phyloP scores from a whole-genome alignment of 2,329 filamentous ascomycete species.

The Hypoxylon sp. region DNA sequence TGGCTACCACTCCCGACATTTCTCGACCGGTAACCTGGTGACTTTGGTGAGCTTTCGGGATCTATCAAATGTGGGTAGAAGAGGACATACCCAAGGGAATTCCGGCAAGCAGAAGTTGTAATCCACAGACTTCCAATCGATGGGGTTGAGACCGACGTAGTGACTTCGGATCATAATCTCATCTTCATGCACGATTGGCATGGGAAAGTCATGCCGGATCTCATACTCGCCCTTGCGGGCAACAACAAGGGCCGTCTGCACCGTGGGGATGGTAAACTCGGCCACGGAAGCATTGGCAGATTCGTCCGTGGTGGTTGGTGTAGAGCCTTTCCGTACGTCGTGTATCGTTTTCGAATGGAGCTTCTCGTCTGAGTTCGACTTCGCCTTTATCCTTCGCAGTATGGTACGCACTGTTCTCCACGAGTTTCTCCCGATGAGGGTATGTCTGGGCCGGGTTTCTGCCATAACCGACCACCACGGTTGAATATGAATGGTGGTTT shows the following conservation, averaged over 20 bases:
- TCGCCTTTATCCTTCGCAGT: conserved; percentile 33
- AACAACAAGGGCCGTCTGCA: conserved; percentile 43
- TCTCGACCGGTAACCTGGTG: conserved; percentile 44
- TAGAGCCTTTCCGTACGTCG: conserved; percentile 24
- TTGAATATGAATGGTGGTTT: too few species aligned
- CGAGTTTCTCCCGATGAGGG: conserved; percentile 31
- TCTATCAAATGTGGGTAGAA: neutral
- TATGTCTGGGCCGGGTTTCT: conserved; percentile 23
- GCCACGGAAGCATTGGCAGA: conserved; percentile 29
- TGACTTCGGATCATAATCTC: conserved; percentile 49
- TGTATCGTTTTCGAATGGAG: conserved; percentile 20
- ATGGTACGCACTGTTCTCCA: conserved; percentile 39
- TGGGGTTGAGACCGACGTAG: conserved; percentile 52
- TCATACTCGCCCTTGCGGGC: conserved; percentile 43
- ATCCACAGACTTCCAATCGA: conserved; percentile 53
- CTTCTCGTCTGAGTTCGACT: conserved; percentile 21
- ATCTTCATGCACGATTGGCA: conserved; percentile 41
- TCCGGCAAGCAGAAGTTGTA: conserved; percentile 53
- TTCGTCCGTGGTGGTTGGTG: conserved; percentile 34
- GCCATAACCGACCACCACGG: conserved; percentile 18
- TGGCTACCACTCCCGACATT: conserved; percentile 44
- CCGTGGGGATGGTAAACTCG: conserved; percentile 25
- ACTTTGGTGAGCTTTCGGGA: conserved; percentile 10
- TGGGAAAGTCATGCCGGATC: conserved; percentile 40
- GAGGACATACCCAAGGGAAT: conserved; percentile 46